Conservation (phyloP, 192 early-diverging fungal genomes). For the Umbelopsis ramanniana region DNA sequence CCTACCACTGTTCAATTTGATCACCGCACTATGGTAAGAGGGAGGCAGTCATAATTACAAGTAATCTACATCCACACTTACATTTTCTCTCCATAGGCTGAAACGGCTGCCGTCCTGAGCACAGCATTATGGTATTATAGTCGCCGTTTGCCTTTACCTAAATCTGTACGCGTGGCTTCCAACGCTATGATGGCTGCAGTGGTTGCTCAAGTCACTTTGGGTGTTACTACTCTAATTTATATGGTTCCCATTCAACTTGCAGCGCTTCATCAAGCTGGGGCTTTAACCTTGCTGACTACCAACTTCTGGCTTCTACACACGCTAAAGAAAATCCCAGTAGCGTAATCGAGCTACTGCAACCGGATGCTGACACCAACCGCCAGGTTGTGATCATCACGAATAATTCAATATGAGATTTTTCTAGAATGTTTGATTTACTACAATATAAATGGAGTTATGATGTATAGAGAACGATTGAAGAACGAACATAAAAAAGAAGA, state of each 20-base stretch:
- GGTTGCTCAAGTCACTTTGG: conserved; percentile 79
- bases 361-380: too few species aligned
- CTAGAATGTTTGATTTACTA: neutral
- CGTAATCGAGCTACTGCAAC: neutral
- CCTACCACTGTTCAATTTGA: conserved; percentile 94
- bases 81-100: conserved; percentile 57
- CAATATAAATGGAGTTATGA: neutral
- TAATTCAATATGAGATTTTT: neutral
- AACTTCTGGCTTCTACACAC: conserved; percentile 80
- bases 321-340: conserved; percentile 58
- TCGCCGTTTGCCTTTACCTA: conserved; percentile 73
- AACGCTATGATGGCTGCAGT: conserved; percentile 79
- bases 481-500: neutral
- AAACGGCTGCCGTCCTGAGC: conserved; percentile 76
- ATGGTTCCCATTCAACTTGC: conserved; percentile 93
- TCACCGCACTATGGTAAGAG: conserved; percentile 87
- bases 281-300: conserved; percentile 81
- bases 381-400: neutral
- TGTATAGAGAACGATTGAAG: neutral
- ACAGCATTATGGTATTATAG: conserved; percentile 77
- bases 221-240: conserved; percentile 92
- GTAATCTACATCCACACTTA: neutral
- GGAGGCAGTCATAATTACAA: conserved; percentile 3
- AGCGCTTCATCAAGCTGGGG: conserved; percentile 94
- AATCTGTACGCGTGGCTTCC: conserved; percentile 64